Percentiles rank a stretch among this genome's conserved stretches.
Evolutionary conservation across 805 yeast species (phyloP).

Genomic region (Lipomyces anomalus): DNA sequence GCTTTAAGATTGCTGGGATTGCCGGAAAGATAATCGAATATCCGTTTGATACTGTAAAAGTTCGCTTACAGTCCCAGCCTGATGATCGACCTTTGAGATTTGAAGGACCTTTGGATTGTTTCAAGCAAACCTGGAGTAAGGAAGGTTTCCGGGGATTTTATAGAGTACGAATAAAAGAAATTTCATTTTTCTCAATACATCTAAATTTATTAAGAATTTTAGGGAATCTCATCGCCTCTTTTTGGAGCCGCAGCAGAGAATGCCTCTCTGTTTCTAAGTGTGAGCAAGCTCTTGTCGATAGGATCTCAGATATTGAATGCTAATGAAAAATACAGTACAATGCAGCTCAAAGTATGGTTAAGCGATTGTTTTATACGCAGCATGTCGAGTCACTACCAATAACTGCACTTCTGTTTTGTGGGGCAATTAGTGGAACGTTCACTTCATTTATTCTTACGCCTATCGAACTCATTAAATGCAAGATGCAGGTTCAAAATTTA

Average conservation of each 20-base stretch:
- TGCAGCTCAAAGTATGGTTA: too few relatives aligned
- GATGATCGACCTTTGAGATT: constrained; percentile 43
- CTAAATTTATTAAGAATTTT: too few relatives aligned
- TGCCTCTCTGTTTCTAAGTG: constrained; percentile 62
- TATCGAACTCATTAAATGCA: constrained; percentile 84
- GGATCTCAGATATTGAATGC: too few relatives aligned
- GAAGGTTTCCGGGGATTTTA: constrained; percentile 82
- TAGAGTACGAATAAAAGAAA: constrained; percentile 34
- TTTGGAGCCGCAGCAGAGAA: constrained; percentile 88
- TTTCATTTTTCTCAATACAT: background rate
- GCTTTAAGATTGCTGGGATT: constrained; percentile 55
- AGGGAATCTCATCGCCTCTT: constrained; percentile 74
- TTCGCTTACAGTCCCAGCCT: constrained; percentile 74
- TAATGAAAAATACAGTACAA: constrained; percentile 29
- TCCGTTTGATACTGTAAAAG: constrained; percentile 91
- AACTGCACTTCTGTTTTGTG: constrained; percentile 52
- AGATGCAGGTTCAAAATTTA: constrained; percentile 63
- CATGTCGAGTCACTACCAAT: too few relatives aligned
- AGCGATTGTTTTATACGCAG: too few relatives aligned
- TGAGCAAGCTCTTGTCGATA: too few relatives aligned
- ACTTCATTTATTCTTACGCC: constrained; percentile 86
- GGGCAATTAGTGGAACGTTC: constrained; percentile 75
- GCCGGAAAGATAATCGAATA: constrained; percentile 79
- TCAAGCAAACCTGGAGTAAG: constrained; percentile 49
- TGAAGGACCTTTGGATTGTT: constrained; percentile 59